Conservation (phyloP, 805 yeast species). For the Metschnikowia arizonensis region DNA sequence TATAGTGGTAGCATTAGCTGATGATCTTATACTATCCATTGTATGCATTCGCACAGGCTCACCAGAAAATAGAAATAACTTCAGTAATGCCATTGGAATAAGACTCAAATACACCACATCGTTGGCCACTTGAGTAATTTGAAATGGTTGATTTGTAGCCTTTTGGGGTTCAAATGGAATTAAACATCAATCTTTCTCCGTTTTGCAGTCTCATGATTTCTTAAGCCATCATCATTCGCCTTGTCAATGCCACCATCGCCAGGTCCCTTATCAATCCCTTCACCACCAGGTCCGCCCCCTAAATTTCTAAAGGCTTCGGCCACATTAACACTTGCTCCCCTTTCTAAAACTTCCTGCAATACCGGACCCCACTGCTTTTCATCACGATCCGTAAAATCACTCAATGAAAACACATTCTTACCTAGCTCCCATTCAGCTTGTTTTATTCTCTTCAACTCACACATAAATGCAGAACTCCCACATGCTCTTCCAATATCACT, state of each 20-base stretch:
- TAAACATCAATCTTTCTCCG: conserved; percentile 1
- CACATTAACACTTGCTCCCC: conserved; percentile 26
- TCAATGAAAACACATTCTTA: conserved; percentile 60
- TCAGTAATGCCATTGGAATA: too few relatives aligned
- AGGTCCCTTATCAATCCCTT: background rate
- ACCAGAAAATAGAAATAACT: too few relatives aligned
- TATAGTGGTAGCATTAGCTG: too few relatives aligned
- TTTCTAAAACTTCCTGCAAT: conserved; percentile 48
- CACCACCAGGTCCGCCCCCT: conserved; percentile 2
- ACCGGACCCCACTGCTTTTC: conserved; percentile 71
- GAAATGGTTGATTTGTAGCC: background rate
- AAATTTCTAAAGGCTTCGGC: conserved; percentile 19
- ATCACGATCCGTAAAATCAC: conserved; percentile 58
- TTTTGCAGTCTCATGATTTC: background rate
- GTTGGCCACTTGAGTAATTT: too few relatives aligned
- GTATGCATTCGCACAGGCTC: too few relatives aligned
- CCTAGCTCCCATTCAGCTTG: conserved; percentile 86
- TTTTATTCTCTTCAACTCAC: conserved; percentile 60
- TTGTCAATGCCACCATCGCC: background rate
- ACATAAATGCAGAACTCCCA: conserved; percentile 85
- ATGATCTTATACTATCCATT: too few relatives aligned
- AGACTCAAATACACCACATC: too few relatives aligned
- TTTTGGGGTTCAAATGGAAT: too few relatives aligned
- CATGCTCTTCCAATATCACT: conserved; percentile 85
- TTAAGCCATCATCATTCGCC: background rate